Conservation (phyloP, 2,329 filamentous ascomycete species). For the Bipolaris bicolor region DNA sequence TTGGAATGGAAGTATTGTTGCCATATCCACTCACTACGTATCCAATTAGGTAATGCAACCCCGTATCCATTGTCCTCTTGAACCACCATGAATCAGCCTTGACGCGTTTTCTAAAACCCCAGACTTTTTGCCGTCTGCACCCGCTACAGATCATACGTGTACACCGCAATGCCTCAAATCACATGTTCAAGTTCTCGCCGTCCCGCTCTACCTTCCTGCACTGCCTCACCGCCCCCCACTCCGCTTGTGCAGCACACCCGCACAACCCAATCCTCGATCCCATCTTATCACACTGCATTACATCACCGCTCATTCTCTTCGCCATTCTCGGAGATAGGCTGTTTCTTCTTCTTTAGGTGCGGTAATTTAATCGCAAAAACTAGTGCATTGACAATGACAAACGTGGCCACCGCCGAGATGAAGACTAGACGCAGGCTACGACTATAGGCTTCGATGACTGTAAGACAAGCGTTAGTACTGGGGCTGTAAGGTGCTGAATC, state of each 20-base stretch:
- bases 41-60: background rate
- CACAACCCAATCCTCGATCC: background rate
- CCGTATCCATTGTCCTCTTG: background rate
- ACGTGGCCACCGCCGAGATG: conserved; percentile 49
- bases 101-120: background rate
- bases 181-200: background rate
- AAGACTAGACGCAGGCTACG: conserved; percentile 52
- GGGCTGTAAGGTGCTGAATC: conserved; percentile 20
- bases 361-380: conserved; percentile 62
- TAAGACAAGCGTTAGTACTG: conserved; percentile 22
- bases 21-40: background rate
- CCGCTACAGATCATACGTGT: background rate
- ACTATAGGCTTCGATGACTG: conserved; percentile 50
- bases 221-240: background rate
- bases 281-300: background rate
- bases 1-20: too few relatives aligned
- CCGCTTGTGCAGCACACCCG: background rate
- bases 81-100: background rate
- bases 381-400: conserved; percentile 60
- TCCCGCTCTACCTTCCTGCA: conserved; percentile 1
- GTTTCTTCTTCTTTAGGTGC: conserved; percentile 41
- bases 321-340: conserved; percentile 14
- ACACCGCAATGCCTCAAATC: background rate
- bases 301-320: conserved; percentile 13
- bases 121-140: background rate